Evolutionary conservation across 2,329 filamentous ascomycete species (phyloP).

Genomic region (Ophiostoma fasciatum): DNA sequence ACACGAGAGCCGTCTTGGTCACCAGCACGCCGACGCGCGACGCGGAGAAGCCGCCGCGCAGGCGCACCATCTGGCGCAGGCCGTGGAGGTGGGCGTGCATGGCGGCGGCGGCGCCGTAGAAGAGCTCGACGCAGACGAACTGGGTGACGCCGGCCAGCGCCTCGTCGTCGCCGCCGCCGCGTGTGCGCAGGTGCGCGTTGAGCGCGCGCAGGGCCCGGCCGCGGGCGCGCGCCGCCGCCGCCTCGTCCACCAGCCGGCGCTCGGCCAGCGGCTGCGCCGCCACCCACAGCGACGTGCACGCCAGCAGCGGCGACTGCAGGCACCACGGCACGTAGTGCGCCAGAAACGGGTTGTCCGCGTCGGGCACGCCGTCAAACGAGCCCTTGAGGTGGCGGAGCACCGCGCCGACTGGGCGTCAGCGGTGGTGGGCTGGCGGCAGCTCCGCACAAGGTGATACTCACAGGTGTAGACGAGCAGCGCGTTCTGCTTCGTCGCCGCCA

Average conservation of each 20-base stretch:
- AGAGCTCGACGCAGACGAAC: conserved; percentile 32
- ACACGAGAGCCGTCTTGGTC: conserved; percentile 34
- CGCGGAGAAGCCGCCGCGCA: conserved; percentile 30
- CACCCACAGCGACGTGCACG: conserved; percentile 30
- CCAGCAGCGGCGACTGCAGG: conserved; percentile 29
- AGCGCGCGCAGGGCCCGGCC: conserved; percentile 25
- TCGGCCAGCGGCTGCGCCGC: conserved; percentile 32
- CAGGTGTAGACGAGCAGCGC: conserved; percentile 12
- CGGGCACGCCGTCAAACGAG: conserved; percentile 29
- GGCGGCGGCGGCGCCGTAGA: conserved; percentile 29
- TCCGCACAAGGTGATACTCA: too few species aligned
- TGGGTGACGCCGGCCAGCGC: conserved; percentile 29
- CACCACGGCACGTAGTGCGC: conserved; percentile 29
- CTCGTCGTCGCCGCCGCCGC: conserved; percentile 22
- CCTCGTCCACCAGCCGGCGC: conserved; percentile 25
- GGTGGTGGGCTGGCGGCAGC: too few species aligned
- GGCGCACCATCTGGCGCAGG: conserved; percentile 30
- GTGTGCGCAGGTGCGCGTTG: conserved; percentile 25
- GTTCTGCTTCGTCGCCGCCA: conserved; percentile 11
- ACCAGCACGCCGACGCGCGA: conserved; percentile 31
- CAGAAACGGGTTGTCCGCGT: conserved; percentile 26
- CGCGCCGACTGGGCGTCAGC: conserved; percentile 26
- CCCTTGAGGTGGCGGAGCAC: conserved; percentile 32
- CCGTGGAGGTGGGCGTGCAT: conserved; percentile 30
- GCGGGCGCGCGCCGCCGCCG: conserved; percentile 24